A percentile compares a stretch with the other conserved stretches of the same genome.
Evolutionary conservation across 2,329 filamentous ascomycete species (phyloP).

Genomic region (Xylaria multiplex): DNA sequence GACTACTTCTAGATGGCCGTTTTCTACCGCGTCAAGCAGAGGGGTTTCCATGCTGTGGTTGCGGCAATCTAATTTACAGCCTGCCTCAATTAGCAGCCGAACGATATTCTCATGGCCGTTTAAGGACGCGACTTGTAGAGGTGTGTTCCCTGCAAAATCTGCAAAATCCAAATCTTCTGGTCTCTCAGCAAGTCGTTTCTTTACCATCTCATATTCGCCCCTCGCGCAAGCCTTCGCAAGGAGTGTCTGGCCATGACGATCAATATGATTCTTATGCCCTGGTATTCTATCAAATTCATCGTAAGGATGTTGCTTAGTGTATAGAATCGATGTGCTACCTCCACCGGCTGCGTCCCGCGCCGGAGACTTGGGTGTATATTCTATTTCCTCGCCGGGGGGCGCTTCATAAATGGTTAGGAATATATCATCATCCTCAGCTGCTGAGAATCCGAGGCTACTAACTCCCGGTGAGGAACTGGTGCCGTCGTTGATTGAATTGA

Average conservation of each 20-base stretch:
- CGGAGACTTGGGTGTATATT: too few species aligned
- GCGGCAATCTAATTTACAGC: slow-evolving; percentile 83
- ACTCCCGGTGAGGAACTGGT: not conserved
- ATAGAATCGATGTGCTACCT: too few species aligned
- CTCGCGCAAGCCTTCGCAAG: slow-evolving; percentile 90
- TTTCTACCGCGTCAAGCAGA: slow-evolving; percentile 94
- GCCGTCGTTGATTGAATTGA: not conserved
- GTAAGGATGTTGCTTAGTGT: too few species aligned
- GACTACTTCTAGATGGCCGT: slow-evolving; percentile 89
- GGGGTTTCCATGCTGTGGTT: slow-evolving; percentile 91
- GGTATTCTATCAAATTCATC: slow-evolving; percentile 68
- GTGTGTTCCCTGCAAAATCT: slow-evolving; percentile 96
- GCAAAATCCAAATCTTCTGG: slow-evolving; percentile 89
- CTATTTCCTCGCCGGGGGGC: too few species aligned
- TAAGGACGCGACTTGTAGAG: slow-evolving; percentile 90
- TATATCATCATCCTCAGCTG: not conserved
- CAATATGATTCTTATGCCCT: slow-evolving; percentile 85
- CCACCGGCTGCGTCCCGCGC: too few species aligned
- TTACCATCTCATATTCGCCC: slow-evolving; percentile 82
- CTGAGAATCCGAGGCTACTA: slow-evolving; percentile 10
- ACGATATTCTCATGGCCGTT: slow-evolving; percentile 90
- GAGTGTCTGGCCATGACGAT: slow-evolving; percentile 90
- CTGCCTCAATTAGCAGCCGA: slow-evolving; percentile 82
- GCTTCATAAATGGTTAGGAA: too few species aligned
- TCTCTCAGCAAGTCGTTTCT: slow-evolving; percentile 77